Percentiles rank a stretch among this genome's conserved stretches.
Conservation (phyloP, 148 eudicot genomes). For the Mesembryanthemum crystallinum region DNA sequence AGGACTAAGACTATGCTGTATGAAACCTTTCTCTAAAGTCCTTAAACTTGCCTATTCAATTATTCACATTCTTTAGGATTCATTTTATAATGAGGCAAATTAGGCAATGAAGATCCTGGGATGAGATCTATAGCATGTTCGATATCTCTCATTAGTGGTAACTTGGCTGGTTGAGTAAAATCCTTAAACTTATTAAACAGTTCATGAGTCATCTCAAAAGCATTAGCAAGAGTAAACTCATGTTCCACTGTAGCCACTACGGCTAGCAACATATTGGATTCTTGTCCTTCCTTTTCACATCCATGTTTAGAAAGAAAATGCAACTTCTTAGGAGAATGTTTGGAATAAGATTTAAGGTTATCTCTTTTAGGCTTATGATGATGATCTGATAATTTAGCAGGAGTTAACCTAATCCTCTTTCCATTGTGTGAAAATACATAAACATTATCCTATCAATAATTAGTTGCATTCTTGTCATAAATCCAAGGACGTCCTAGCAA, state of each 20-base stretch:
- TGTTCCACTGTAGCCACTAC: background rate
- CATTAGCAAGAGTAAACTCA: background rate
- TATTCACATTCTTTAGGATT: background rate
- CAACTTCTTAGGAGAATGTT: background rate
- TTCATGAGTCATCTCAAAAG: background rate
- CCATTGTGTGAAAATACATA: background rate
- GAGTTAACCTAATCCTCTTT: background rate
- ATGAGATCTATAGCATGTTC: conserved; percentile 8
- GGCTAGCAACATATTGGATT: background rate
- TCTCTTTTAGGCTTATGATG: background rate
- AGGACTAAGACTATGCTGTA: background rate
- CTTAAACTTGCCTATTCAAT: background rate
- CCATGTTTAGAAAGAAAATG: background rate
- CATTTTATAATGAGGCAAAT: background rate
- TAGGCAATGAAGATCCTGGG: background rate
- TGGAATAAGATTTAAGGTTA: background rate
- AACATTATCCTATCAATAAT: background rate
- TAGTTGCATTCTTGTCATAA: background rate
- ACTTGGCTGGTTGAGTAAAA: background rate
- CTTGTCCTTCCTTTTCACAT: background rate
- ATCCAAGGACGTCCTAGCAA: background rate
- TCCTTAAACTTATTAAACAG: background rate
- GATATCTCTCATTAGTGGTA: background rate
- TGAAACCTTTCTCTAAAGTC: background rate
- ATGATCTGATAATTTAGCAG: background rate